These are phyloP conservation scores for Sarocladium strictum DNA, from an alignment of 2,329 filamentous ascomycete genomes.

Conservation along the genomic window DNA sequence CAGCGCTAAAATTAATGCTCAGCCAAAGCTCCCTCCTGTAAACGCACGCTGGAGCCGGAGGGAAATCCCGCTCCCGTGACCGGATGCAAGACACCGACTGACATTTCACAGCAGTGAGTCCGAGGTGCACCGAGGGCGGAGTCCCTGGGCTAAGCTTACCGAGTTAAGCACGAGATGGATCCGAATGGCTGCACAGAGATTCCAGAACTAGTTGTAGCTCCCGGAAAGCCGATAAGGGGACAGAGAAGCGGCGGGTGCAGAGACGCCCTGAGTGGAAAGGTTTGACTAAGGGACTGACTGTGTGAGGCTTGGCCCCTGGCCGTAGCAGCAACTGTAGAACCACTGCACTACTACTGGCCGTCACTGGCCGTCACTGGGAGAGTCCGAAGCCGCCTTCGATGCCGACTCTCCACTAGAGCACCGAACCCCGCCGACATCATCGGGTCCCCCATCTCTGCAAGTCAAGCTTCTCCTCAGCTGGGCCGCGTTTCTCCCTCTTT, in stretches of 20 bases:
- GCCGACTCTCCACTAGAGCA: conserved; percentile 7
- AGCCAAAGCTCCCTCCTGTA: neutral
- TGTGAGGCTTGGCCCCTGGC: neutral
- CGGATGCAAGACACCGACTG: neutral
- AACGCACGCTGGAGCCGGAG: neutral
- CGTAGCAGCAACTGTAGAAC: too few species aligned
- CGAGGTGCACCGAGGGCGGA: neutral
- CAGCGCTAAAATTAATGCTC: too few species aligned
- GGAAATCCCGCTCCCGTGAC: conserved; percentile 3
- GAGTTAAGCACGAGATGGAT: conserved; percentile 3
- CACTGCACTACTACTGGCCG: too few species aligned
- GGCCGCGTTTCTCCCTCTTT: neutral
- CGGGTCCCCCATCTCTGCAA: neutral
- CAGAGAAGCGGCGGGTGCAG: neutral
- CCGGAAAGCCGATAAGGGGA: neutral
- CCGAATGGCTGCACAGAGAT: neutral
- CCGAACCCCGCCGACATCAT: conserved; percentile 9
- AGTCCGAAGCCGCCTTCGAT: conserved; percentile 5
- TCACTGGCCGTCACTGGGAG: too few species aligned
- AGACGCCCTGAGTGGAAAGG: neutral
- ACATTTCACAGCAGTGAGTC: neutral
- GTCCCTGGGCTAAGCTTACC: neutral
- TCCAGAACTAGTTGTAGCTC: neutral
- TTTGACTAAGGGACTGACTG: neutral
- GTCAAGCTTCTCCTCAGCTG: conserved; percentile 6